Percentiles rank a stretch among this genome's conserved stretches.
phyloP scores from a whole-genome alignment of 2,329 filamentous ascomycete species.

The Arthrobotrys conoides region DNA sequence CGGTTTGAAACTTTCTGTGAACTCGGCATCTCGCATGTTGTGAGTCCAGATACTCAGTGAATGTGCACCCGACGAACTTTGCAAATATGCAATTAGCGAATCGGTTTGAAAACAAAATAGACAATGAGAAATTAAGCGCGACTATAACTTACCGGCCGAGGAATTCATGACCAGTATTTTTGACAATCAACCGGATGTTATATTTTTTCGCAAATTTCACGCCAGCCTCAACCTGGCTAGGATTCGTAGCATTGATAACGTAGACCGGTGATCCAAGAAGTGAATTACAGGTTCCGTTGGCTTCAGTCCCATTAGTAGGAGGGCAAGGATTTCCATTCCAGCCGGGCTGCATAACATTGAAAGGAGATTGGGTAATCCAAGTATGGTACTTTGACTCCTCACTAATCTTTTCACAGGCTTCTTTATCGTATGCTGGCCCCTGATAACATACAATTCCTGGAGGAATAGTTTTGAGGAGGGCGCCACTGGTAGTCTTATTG shows the following conservation, averaged over 20 bases:
- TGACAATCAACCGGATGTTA: constrained; percentile 66
- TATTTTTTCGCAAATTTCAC: constrained; percentile 66
- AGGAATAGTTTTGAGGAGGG: constrained; percentile 66
- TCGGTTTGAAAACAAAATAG: background rate
- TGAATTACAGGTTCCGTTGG: constrained; percentile 64
- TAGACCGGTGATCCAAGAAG: constrained; percentile 64
- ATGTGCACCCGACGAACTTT: constrained; percentile 64
- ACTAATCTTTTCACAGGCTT: constrained; percentile 62
- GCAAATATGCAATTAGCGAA: background rate
- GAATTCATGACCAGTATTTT: constrained; percentile 67
- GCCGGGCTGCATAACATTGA: constrained; percentile 27
- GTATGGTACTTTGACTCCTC: constrained; percentile 63
- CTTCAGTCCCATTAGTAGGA: constrained; percentile 66
- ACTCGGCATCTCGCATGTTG: constrained; percentile 64
- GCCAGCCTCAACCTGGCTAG: constrained; percentile 66
- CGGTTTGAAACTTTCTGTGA: constrained; percentile 64
- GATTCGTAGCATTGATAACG: constrained; percentile 66
- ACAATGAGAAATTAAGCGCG: too few species aligned
- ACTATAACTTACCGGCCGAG: constrained; percentile 63
- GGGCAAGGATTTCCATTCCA: constrained; percentile 68
- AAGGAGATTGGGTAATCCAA: constrained; percentile 67
- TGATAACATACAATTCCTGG: constrained; percentile 65
- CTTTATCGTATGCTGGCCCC: constrained; percentile 60
- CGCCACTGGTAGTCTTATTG: constrained; percentile 66
- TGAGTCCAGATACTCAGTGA: constrained; percentile 67